phyloP scores from a whole-genome alignment of 371 early-diverging fungal genomes.

The Entomophthora muscae region DNA sequence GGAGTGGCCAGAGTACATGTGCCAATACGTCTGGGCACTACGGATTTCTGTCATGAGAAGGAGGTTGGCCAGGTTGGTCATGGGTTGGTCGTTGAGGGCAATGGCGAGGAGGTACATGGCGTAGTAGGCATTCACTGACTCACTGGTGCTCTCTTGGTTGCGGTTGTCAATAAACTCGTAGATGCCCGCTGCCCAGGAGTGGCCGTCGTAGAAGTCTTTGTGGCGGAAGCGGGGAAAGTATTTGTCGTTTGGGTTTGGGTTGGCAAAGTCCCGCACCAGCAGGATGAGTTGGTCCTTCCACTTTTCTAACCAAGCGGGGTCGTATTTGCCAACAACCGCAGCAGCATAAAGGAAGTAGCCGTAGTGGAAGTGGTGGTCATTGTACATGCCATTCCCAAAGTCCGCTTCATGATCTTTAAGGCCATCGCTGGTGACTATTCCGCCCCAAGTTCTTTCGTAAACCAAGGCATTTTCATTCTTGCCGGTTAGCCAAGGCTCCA shows the following conservation, averaged over 20 bases:
- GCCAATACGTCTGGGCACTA: conserved; percentile 41
- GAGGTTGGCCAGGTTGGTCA: conserved; percentile 22
- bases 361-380: conserved; percentile 70
- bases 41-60: conserved; percentile 35
- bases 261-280: conserved; percentile 49
- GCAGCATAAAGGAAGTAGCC: conserved; percentile 46
- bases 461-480: conserved; percentile 26
- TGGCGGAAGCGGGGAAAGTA: conserved; percentile 42
- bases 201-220: conserved; percentile 60
- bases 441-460: conserved; percentile 30
- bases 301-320: conserved; percentile 25
- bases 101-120: conserved; percentile 38
- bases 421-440: neutral
- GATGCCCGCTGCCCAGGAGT: conserved; percentile 62
- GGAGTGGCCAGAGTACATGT: conserved; percentile 6
- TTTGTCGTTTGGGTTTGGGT: conserved; percentile 26
- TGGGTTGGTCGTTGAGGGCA: conserved; percentile 19
- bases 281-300: conserved; percentile 19
- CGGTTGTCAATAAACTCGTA: conserved; percentile 41
- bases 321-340: conserved; percentile 39
- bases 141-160: conserved; percentile 57
- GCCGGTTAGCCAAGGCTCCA: conserved; percentile 35
- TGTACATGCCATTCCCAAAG: conserved; percentile 36
- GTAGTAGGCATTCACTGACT: conserved; percentile 57
- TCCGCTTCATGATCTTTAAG: conserved; percentile 17